phyloP scores from a whole-genome alignment of 148 eudicot genomes.

The Pouteria glomerata region DNA sequence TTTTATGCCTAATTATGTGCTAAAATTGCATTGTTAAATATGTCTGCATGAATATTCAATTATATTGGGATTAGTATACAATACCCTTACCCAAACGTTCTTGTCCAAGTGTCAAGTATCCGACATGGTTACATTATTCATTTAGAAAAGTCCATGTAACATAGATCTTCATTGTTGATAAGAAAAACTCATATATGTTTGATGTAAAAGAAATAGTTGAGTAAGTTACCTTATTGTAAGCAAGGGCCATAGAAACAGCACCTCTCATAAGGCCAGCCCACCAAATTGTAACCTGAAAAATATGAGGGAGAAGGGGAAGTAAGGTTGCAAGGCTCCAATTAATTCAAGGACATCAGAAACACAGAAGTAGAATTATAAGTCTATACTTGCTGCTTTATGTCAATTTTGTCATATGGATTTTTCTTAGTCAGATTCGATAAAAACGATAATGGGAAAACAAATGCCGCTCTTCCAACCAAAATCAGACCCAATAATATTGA shows the following conservation, averaged over 20 bases:
- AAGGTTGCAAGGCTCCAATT: not conserved
- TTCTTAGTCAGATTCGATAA: slow-evolving; percentile 66
- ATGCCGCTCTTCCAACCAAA: slow-evolving; percentile 77
- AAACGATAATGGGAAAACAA: slow-evolving; percentile 70
- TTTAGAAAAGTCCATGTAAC: no score
- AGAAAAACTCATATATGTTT: not conserved
- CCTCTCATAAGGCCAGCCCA: slow-evolving; percentile 96
- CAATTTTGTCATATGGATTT: slow-evolving; percentile 41
- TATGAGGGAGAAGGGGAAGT: not conserved
- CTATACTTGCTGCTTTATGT: slow-evolving; percentile 59
- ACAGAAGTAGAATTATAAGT: slow-evolving; percentile 5
- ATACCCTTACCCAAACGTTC: no score
- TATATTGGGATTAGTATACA: no score
- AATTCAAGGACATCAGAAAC: slow-evolving; percentile 7
- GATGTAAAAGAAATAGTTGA: not conserved
- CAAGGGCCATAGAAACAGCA: slow-evolving; percentile 85
- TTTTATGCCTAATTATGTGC: no score
- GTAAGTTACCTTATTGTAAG: slow-evolving; percentile 65
- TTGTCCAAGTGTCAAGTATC: no score
- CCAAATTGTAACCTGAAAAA: slow-evolving; percentile 66
- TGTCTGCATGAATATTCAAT: no score
- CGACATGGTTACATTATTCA: no score
- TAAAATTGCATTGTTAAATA: no score
- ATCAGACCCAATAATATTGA: slow-evolving; percentile 54
- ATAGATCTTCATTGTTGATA: not conserved